phyloP scores from a whole-genome alignment of 257 asterid genomes.

The Eustoma russellianum region DNA sequence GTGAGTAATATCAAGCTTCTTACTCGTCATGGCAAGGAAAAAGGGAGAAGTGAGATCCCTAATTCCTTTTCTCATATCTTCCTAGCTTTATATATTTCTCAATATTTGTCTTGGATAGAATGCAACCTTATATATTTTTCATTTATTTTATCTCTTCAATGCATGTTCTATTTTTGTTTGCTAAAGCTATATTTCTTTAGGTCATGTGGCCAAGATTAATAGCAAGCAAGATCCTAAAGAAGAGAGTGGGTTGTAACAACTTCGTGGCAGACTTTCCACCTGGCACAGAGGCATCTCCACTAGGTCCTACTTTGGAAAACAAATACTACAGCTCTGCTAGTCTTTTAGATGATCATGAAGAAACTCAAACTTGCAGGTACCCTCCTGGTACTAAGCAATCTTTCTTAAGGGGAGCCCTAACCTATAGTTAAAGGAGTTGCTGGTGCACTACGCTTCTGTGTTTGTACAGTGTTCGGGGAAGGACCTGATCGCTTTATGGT shows the following conservation, averaged over 20 bases:
- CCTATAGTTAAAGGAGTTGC: too few species aligned
- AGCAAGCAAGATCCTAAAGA: slow-evolving; percentile 45
- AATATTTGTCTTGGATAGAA: neutral
- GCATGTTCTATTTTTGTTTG: neutral
- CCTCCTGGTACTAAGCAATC: too few species aligned
- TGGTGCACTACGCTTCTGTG: too few species aligned
- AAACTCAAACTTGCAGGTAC: slow-evolving; percentile 26
- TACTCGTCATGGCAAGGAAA: slow-evolving; percentile 19
- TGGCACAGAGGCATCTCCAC: slow-evolving; percentile 15
- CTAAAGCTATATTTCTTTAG: slow-evolving; percentile 7
- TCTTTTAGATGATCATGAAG: slow-evolving; percentile 7
- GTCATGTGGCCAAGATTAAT: slow-evolving; percentile 62
- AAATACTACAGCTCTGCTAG: slow-evolving; percentile 17
- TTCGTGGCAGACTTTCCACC: slow-evolving; percentile 45
- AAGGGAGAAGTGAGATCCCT: slow-evolving; percentile 34
- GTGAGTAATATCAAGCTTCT: neutral
- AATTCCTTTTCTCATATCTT: neutral
- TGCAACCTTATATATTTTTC: too few species aligned
- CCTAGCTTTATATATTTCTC: neutral
- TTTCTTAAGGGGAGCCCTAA: too few species aligned
- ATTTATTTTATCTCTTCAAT: neutral
- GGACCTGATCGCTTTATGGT: too few species aligned
- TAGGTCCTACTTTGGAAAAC: slow-evolving; percentile 16
- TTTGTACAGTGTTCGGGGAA: too few species aligned
- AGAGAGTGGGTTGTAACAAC: slow-evolving; percentile 37